A percentile compares a stretch with the other conserved stretches of the same genome.
Conservation (phyloP, 176 grass and related monocot species). For the Oryza coarctata region DNA sequence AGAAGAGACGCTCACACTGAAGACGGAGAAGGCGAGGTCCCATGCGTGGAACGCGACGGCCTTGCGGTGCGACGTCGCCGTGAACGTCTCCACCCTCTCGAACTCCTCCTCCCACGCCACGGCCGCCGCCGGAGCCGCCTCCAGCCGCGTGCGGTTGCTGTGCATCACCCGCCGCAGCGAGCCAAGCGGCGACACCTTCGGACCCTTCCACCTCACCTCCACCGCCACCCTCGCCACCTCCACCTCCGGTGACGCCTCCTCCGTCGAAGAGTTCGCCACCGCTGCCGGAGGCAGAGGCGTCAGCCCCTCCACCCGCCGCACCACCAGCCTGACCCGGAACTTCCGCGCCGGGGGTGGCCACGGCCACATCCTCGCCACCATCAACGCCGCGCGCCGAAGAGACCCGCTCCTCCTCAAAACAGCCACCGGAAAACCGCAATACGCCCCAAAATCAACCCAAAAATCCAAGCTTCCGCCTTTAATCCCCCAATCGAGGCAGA, state of each 20-base stretch:
- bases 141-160: constrained; percentile 83
- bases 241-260: constrained; percentile 19
- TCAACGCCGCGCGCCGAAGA: constrained; percentile 5
- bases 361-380: constrained; percentile 81
- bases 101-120: constrained; percentile 91
- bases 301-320: constrained; percentile 59
- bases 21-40: constrained; percentile 73
- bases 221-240: constrained; percentile 40
- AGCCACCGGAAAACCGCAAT: background rate
- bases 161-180: constrained; percentile 61
- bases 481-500: background rate
- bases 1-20: constrained; percentile 62
- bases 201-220: constrained; percentile 76
- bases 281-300: background rate
- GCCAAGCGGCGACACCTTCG: constrained; percentile 57
- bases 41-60: constrained; percentile 64
- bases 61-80: constrained; percentile 59
- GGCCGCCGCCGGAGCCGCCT: constrained; percentile 25
- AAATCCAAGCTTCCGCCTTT: background rate
- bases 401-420: background rate
- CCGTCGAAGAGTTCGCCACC: background rate
- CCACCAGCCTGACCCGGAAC: constrained; percentile 62
- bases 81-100: constrained; percentile 55
- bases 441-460: background rate
- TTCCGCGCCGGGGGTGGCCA: constrained; percentile 66